Evolutionary conservation across 2,329 filamentous ascomycete genomes (phyloP), one percentile per base, ranked within the genome.

Genomic region (Chaetomiaceae sp.): DNA sequence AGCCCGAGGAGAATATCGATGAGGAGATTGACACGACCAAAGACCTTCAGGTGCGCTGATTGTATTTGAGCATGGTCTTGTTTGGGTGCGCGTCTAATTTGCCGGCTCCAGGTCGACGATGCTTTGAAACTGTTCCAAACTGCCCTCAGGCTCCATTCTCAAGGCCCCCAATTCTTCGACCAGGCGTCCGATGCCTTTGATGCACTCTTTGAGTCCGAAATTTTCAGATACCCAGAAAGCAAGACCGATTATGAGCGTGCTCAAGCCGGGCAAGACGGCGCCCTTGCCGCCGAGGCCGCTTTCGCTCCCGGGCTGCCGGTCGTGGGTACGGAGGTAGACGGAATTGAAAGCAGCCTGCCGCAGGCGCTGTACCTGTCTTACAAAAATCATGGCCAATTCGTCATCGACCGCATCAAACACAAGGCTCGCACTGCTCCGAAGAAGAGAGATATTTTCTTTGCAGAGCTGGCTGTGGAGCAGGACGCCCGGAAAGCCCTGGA

Each of bases 1-100:
- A 96, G 67, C 86, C 88, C 9, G 93, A 96, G 68, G 88, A 94
- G 61, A 87, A 88, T 48, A 73, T 84, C 54, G 89, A 95, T 62
- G 88, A 95, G 58, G 90, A 96, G 67, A 73, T 95, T 60, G 93
- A 98, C 64, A 89, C 93, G 59, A 95, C 90, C 27, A 93, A 91
- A 64, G 91, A 97, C 66, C 82, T 98, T 42, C 90, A 95, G 60
- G 78, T 80, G 54, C 38, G 65, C 58, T 24, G n/a, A 30, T 30
- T 36, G 38, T 33, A 14, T 38, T 41, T 7, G 26, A n/a, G n/a
- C n/a, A n/a, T n/a, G n/a, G n/a, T n/a, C n/a, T n/a, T n/a, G 10
- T 9, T 24, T 24, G 22, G 22, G 5, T 24, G 22, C 9, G 22
- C 22, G 9, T 6, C 9, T n/a, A n/a, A 24, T 9, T 9, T 24